These are phyloP conservation scores for Sporothrix brasiliensis DNA, from an alignment of 2,329 filamentous ascomycete genomes.

Conservation along the genomic window DNA sequence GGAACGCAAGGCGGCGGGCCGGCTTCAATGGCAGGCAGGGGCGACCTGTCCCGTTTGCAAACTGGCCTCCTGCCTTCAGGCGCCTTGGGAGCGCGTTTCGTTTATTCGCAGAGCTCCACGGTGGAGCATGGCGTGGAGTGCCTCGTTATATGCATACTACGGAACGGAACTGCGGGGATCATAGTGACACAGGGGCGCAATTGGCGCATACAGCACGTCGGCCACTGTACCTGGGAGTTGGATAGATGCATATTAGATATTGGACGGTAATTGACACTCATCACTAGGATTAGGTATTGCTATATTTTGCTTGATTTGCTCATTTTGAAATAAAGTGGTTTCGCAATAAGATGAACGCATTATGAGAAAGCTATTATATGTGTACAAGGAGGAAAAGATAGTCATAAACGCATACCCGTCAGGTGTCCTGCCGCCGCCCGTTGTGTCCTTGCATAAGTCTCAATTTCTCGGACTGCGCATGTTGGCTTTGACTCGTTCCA, in stretches of 20 bases:
- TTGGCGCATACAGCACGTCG: not conserved
- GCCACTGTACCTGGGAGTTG: not conserved
- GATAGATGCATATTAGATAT: conserved; percentile 14
- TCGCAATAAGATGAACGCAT: not conserved
- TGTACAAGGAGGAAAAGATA: not conserved
- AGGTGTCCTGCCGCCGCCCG: not conserved
- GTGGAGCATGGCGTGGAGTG: not conserved
- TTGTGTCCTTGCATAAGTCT: conserved; percentile 25
- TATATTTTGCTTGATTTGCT: not conserved
- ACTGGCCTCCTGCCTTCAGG: conserved; percentile 18
- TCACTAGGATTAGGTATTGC: not conserved
- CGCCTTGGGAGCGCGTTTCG: conserved; percentile 17
- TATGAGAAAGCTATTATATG: conserved; percentile 3
- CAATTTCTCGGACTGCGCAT: conserved; percentile 48
- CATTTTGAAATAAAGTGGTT: not conserved
- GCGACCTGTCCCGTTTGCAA: conserved; percentile 28
- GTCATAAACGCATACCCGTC: not conserved
- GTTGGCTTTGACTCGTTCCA: conserved; percentile 53
- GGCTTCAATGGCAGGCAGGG: conserved; percentile 2
- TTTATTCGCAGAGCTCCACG: not conserved
- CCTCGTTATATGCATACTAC: not conserved
- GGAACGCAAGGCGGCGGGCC: conserved; percentile 1
- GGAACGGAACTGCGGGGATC: not conserved
- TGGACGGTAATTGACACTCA: not conserved
- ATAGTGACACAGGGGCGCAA: not conserved